phyloP scores from a whole-genome alignment of 169 alveolate species.

The Plasmodium knowlesi region DNA sequence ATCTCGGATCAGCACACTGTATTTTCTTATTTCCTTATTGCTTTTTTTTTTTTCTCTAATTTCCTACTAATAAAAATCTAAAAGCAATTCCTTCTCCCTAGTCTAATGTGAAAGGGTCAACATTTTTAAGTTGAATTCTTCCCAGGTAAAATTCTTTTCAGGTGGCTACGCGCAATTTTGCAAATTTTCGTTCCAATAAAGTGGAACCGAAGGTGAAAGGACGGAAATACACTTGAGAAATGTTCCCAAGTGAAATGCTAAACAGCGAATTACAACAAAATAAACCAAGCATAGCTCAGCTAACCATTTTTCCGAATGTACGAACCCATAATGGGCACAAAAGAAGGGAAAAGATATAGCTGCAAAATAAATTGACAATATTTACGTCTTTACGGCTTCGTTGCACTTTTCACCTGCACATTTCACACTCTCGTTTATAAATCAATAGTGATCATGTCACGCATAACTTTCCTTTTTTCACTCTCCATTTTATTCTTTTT shows the following conservation, averaged over 20 bases:
- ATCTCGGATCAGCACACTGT: constrained; percentile 24
- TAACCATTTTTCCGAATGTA: not conserved
- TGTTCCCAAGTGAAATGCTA: constrained; percentile 8
- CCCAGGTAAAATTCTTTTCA: not conserved
- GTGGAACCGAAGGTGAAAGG: not conserved
- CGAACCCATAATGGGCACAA: not conserved
- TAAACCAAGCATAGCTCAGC: not conserved
- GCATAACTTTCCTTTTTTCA: not conserved
- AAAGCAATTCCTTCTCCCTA: not conserved
- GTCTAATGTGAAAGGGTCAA: not conserved
- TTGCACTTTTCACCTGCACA: not conserved
- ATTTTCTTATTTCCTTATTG: not conserved
- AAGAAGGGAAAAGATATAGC: not conserved
- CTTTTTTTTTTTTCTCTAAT: not conserved
- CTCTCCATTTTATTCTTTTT: constrained; percentile 16
- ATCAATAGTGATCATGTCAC: not conserved
- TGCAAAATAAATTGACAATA: not conserved
- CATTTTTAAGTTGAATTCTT: not conserved
- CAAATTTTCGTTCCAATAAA: not conserved
- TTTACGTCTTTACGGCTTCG: not conserved
- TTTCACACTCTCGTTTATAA: not conserved
- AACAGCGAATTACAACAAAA: not conserved
- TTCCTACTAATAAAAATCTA: not conserved
- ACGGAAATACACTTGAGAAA: not conserved
- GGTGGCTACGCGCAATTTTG: not conserved